Conservation (phyloP, 495 filamentous ascomycete genomes). For the Aspergillus taichungensis region DNA sequence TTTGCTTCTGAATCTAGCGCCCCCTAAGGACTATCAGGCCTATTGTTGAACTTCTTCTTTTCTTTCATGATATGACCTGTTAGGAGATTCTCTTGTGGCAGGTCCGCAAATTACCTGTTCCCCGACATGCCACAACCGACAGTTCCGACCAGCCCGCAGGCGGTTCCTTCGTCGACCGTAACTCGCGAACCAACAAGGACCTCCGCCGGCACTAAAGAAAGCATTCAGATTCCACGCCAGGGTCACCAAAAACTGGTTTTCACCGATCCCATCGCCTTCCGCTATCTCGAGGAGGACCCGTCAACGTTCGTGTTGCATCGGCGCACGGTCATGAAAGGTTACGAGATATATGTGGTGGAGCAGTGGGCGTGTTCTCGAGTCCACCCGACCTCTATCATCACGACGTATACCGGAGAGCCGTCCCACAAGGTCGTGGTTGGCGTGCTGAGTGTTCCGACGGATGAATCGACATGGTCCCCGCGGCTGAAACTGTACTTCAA, state of each 20-base stretch:
- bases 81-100: too few species aligned
- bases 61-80: too few species aligned
- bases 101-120: too few species aligned
- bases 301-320: slow-evolving; percentile 67
- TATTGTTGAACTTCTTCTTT: too few species aligned
- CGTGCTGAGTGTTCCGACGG: slow-evolving; percentile 74
- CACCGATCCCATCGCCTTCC: slow-evolving; percentile 65
- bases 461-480: slow-evolving; percentile 74
- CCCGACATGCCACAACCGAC: too few species aligned
- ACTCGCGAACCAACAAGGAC: slow-evolving; percentile 17
- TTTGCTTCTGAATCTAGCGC: too few species aligned
- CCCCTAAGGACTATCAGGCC: too few species aligned
- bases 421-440: slow-evolving; percentile 68
- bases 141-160: too few species aligned
- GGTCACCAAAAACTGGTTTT: slow-evolving; percentile 53
- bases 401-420: slow-evolving; percentile 84
- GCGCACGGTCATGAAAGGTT: slow-evolving; percentile 61
- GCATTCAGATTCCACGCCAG: slow-evolving; percentile 9
- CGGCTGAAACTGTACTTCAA: slow-evolving; percentile 76
- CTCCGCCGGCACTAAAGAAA: slow-evolving; percentile 17
- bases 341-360: slow-evolving; percentile 91
- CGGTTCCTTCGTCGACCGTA: neutral
- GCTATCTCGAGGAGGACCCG: slow-evolving; percentile 84
- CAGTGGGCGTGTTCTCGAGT: slow-evolving; percentile 94
- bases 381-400: slow-evolving; percentile 86